phyloP scores from a whole-genome alignment of 1,284 basidiomycete species.

The Puccinia hordei region DNA sequence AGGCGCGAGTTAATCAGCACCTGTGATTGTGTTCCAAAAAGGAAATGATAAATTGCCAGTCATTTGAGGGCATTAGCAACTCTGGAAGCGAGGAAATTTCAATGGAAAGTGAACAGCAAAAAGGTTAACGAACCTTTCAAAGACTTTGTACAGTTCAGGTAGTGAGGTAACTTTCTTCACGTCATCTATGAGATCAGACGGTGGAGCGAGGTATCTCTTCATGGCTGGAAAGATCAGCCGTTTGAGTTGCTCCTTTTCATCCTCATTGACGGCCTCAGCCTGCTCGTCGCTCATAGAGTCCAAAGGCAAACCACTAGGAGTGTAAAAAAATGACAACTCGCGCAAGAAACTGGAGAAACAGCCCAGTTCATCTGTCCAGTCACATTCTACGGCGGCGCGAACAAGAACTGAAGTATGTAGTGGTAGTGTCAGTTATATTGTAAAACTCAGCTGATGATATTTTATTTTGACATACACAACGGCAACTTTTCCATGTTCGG shows the following conservation, averaged over 20 bases:
- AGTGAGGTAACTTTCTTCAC: constrained; percentile 29
- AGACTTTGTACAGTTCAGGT: constrained; percentile 48
- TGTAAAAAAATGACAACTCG: constrained; percentile 88
- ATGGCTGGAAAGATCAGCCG: constrained; percentile 42
- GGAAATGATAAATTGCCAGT: neutral
- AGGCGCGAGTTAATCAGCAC: neutral
- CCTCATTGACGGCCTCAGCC: neutral
- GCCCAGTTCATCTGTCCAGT: constrained; percentile 79
- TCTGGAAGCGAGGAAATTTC: neutral
- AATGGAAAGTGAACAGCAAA: neutral
- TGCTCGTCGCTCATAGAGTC: constrained; percentile 3
- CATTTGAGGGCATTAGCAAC: neutral
- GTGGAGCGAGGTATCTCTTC: constrained; percentile 39
- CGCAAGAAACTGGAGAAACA: constrained; percentile 84
- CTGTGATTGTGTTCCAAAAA: neutral
- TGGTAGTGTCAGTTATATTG: constrained; percentile 49
- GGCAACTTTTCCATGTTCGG: constrained; percentile 84
- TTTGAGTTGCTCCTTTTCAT: constrained; percentile 32
- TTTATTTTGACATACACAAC: constrained; percentile 61
- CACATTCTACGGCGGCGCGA: constrained; percentile 66
- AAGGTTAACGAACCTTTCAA: constrained; percentile 40
- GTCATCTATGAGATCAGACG: constrained; percentile 4
- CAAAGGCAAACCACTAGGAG: constrained; percentile 63
- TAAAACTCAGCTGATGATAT: neutral
- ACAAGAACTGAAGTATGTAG: constrained; percentile 56